Conservation (phyloP, 208 protist genomes). For the Trypanosoma platydactyli region DNA sequence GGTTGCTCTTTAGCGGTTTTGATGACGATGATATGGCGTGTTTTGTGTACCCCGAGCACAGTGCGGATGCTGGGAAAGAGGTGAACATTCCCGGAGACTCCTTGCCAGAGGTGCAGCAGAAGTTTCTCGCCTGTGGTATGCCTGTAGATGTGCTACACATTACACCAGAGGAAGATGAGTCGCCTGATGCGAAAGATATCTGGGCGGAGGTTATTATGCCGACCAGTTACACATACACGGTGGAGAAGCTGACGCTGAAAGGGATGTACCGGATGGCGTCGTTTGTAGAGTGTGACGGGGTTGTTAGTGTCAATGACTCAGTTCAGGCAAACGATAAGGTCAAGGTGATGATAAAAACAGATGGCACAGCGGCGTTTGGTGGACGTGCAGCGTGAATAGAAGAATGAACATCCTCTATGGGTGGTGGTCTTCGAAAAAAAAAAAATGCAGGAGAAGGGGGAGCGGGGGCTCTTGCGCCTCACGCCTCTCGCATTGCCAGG, state of each 20-base stretch:
- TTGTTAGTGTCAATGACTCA: slow-evolving; percentile 82
- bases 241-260: slow-evolving; percentile 83
- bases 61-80: slow-evolving; percentile 72
- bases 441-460: too few relatives aligned
- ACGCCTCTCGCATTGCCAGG: too few relatives aligned
- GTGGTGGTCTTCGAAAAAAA: too few relatives aligned
- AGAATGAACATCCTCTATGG: not conserved
- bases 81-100: slow-evolving; percentile 76
- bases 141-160: slow-evolving; percentile 89
- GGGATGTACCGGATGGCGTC: slow-evolving; percentile 88
- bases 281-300: slow-evolving; percentile 85
- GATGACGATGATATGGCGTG: slow-evolving; percentile 89
- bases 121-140: slow-evolving; percentile 83
- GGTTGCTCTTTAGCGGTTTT: slow-evolving; percentile 88
- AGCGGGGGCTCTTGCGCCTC: too few relatives aligned
- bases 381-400: slow-evolving; percentile 42
- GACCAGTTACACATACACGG: slow-evolving; percentile 83
- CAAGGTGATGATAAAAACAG: slow-evolving; percentile 82
- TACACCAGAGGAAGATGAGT: slow-evolving; percentile 56
- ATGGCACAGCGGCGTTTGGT: slow-evolving; percentile 86
- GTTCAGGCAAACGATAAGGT: slow-evolving; percentile 85
- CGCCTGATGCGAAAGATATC: slow-evolving; percentile 54
- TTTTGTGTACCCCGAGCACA: slow-evolving; percentile 89
- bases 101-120: slow-evolving; percentile 77
- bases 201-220: slow-evolving; percentile 87